Evolutionary conservation across 805 yeast genomes (phyloP).

Genomic region (Hanseniaspora clermontiae): DNA sequence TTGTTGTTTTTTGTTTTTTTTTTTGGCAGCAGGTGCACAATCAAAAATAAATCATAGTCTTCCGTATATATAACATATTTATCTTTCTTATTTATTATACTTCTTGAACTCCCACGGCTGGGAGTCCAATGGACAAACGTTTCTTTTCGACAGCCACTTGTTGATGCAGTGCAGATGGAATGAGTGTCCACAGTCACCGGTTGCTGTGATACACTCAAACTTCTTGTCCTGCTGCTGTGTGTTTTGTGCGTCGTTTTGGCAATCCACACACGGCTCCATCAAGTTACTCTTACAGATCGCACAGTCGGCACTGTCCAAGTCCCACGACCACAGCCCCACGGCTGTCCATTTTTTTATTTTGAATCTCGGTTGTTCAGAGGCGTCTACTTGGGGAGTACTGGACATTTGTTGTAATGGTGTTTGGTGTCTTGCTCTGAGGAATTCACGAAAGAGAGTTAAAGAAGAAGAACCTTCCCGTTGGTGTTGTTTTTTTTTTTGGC

Average conservation of each 20-base stretch:
- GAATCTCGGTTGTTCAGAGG: conserved; percentile 44
- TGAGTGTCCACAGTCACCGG: conserved; percentile 97
- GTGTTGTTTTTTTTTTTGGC: too few species aligned
- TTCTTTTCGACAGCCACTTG: conserved; percentile 88
- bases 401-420: not conserved
- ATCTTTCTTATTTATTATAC: conserved; percentile 46
- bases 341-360: conserved; percentile 98
- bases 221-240: conserved; percentile 30
- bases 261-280: conserved; percentile 96
- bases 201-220: conserved; percentile 83
- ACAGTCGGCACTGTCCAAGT: conserved; percentile 86
- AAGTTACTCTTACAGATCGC: conserved; percentile 96
- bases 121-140: conserved; percentile 92
- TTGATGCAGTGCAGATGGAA: conserved; percentile 95
- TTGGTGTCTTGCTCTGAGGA: too few species aligned
- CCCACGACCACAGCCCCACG: conserved; percentile 99
- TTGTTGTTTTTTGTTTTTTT: too few species aligned
- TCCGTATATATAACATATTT: not conserved
- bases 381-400: conserved; percentile 14
- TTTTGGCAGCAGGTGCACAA: too few species aligned
- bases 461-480: not conserved
- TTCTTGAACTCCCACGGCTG: conserved; percentile 73
- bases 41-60: not conserved
- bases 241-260: conserved; percentile 57
- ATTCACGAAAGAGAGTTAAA: not conserved